phyloP scores from a whole-genome alignment of 441 rosid species.

The Biscutella laevigata region DNA sequence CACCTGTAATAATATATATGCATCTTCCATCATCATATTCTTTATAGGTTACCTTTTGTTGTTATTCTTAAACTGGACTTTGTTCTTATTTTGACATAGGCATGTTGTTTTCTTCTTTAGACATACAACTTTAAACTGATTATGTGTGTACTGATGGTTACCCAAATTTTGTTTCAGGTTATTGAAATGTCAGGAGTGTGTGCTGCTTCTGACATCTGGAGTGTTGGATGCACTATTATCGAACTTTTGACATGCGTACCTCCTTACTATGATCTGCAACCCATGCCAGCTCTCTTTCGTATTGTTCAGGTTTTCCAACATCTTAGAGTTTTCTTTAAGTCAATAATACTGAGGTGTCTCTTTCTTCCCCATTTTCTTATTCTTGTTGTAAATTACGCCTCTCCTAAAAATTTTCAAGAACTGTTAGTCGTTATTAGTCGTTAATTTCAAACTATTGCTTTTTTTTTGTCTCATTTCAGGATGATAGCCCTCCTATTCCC shows the following conservation, averaged over 20 bases:
- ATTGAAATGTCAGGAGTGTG: conserved; percentile 99
- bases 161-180: conserved; percentile 48
- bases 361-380: background rate
- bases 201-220: conserved; percentile 99
- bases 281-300: conserved; percentile 99
- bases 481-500: conserved; percentile 95
- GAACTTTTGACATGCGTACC: conserved; percentile 97
- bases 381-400: conserved; percentile 1
- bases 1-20: conserved; percentile 8
- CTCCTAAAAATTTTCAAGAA: background rate
- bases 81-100: background rate
- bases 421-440: background rate
- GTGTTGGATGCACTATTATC: conserved; percentile 98
- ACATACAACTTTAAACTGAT: background rate
- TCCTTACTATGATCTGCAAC: conserved; percentile 97
- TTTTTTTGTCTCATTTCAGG: conserved; percentile 34
- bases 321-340: conserved; percentile 14
- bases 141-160: conserved; percentile 18
- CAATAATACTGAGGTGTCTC: background rate
- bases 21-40: background rate
- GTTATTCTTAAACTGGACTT: background rate
- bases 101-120: background rate
- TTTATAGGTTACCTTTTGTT: background rate
- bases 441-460: background rate
- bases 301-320: conserved; percentile 77